These are phyloP conservation scores for Sporodiniella umbellata DNA, from an alignment of 371 early-diverging fungal species.

Conservation along the genomic window DNA sequence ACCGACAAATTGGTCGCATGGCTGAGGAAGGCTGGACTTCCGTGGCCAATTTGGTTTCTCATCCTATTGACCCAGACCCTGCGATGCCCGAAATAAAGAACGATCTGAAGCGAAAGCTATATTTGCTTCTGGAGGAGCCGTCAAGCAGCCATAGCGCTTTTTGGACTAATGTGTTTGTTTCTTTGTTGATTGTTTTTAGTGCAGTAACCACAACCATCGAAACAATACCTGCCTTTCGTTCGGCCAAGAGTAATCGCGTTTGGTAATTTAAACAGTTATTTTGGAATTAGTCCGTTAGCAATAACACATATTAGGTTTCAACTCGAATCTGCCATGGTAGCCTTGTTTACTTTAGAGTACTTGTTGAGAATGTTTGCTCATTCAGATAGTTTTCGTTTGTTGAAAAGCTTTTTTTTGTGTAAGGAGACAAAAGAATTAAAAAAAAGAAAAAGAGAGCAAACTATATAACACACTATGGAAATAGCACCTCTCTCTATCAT, in stretches of 20 bases:
- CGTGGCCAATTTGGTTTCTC: conserved; percentile 13
- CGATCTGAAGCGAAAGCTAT: conserved; percentile 57
- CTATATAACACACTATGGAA: not conserved
- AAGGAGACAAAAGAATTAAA: conserved; percentile 9
- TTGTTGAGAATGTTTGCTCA: conserved; percentile 55
- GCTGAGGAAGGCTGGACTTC: conserved; percentile 29
- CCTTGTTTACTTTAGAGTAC: conserved; percentile 77
- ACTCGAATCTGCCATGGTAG: conserved; percentile 75
- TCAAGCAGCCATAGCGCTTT: conserved; percentile 73
- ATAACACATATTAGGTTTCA: conserved; percentile 53
- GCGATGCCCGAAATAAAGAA: conserved; percentile 23
- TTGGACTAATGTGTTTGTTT: conserved; percentile 70
- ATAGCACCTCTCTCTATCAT: conserved; percentile 71
- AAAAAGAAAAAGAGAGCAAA: not conserved
- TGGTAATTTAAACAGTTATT: conserved; percentile 42
- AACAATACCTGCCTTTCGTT: conserved; percentile 78
- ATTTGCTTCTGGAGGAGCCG: conserved; percentile 68
- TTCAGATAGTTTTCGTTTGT: conserved; percentile 19
- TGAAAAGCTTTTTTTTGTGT: conserved; percentile 32
- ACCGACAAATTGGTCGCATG: conserved; percentile 13
- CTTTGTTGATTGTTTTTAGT: conserved; percentile 71
- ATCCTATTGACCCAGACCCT: conserved; percentile 15
- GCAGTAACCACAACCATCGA: conserved; percentile 82
- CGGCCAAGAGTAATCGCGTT: conserved; percentile 52
- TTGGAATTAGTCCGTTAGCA: not conserved